Base-by-base conservation (phyloP, 179 eudicot species). In the Carnegiea gigantea region DNA sequence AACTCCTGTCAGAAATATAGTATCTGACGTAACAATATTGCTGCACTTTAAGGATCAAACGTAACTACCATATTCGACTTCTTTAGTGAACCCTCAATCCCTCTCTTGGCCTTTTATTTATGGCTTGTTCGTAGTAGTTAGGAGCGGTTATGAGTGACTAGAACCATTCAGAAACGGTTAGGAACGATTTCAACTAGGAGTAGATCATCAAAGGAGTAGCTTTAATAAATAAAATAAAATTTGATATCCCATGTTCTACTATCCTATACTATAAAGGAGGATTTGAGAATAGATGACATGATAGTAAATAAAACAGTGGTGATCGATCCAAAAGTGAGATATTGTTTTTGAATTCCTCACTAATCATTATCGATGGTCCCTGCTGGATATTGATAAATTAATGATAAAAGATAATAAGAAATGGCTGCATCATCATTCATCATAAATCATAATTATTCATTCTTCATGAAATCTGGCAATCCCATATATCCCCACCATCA, bases 311-410 rank as follows among this genome's bases (percentile, higher is more conserved):
- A 57, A 73, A 79, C n/a, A 18, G 73, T 76, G 65, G 65, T 68
- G 65, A 24, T 68, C 14, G 65, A 24, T 68, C 14, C 21, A 74
- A 83, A 83, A 83, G 85, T 79, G 85, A 78, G 73, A 70, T 15
- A 70, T 70, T 70, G 73, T 36, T 79, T 79, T 83, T 79, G 18
- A 73, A 64, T 75, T 15, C 43, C 70, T 49, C 79, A 64, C 85
- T 79, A 83, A 83, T 83, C 71, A 75, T 79, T 75, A 65, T 51
- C 65, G 18, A 51, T 81, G 83, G 76, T 67, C 83, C 83, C 79
- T 76, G 21, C 79, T 76, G 21, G 73, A 46, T 36, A 67, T 67
- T 26, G 38, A 28, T 26, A 26, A 28, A 26, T 8, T 24, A 24
- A 65, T 65, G 15, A 67, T 26, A 26, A 67, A 28, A 0, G 72